Conservation (phyloP, 2,329 filamentous ascomycete species). For the Diaporthe velutina region DNA sequence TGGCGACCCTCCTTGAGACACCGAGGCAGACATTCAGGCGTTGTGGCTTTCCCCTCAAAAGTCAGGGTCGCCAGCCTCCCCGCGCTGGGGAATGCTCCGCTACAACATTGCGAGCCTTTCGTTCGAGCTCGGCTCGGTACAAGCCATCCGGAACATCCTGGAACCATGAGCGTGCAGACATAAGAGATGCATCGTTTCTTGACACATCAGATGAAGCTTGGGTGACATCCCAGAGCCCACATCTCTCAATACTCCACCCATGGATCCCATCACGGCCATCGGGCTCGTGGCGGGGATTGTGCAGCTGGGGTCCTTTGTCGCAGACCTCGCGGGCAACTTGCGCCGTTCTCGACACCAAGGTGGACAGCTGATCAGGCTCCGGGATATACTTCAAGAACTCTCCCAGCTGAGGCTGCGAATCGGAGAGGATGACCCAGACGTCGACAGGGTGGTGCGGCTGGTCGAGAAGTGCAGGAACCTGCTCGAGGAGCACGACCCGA, state of each 20-base stretch:
- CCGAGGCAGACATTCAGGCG: constrained; percentile 1
- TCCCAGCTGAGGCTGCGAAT: constrained; percentile 25
- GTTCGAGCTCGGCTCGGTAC: neutral
- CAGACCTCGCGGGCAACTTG: constrained; percentile 5
- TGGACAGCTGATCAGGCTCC: constrained; percentile 27
- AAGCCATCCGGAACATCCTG: neutral
- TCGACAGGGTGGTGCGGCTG: constrained; percentile 18
- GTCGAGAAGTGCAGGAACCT: constrained; percentile 28
- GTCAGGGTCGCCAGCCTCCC: neutral
- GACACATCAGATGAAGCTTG: constrained; percentile 7
- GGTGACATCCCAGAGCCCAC: constrained; percentile 15
- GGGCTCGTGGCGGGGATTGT: constrained; percentile 18
- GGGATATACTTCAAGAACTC: constrained; percentile 20
- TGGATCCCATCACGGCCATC: constrained; percentile 16
- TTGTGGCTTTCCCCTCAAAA: neutral
- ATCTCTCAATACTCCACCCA: neutral
- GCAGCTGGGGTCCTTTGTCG: constrained; percentile 13
- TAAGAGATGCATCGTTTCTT: constrained; percentile 8
- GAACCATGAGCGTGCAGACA: constrained; percentile 23
- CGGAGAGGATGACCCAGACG: constrained; percentile 4
- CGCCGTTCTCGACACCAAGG: constrained; percentile 11
- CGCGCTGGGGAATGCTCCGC: constrained; percentile 1
- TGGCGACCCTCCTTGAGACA: constrained; percentile 12
- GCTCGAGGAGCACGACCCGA: constrained; percentile 30
- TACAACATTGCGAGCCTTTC: neutral